Conservation (phyloP, 805 yeast species). For the Dipodascus geniculatus region DNA sequence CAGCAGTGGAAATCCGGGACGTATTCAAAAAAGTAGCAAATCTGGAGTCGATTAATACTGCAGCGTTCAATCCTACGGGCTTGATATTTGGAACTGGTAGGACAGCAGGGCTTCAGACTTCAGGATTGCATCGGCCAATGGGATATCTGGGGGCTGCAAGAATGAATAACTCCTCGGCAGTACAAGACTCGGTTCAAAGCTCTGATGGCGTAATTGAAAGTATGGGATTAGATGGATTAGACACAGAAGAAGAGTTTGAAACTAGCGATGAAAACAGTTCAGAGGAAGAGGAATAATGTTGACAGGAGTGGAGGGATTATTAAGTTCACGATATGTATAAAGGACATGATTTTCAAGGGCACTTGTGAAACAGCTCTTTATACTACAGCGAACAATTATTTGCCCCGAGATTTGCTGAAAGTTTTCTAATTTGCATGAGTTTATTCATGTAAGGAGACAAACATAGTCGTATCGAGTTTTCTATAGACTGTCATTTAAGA, state of each 20-base stretch:
- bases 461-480: too few species aligned
- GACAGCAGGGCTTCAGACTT: background rate
- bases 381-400: too few species aligned
- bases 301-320: too few species aligned
- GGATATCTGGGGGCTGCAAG: background rate
- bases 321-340: too few species aligned
- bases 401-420: too few species aligned
- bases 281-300: background rate
- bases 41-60: background rate
- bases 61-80: background rate
- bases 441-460: too few species aligned
- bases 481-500: too few species aligned
- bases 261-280: background rate
- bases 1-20: background rate
- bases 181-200: background rate
- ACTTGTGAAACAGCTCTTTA: too few species aligned
- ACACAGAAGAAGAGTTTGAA: background rate
- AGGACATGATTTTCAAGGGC: too few species aligned
- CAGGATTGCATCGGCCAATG: background rate
- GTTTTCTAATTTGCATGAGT: too few species aligned
- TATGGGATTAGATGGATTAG: background rate
- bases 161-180: background rate
- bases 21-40: background rate
- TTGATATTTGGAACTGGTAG: background rate
- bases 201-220: background rate